phyloP scores from a whole-genome alignment of 2,329 filamentous ascomycete genomes.

The Emergomyces africanus region DNA sequence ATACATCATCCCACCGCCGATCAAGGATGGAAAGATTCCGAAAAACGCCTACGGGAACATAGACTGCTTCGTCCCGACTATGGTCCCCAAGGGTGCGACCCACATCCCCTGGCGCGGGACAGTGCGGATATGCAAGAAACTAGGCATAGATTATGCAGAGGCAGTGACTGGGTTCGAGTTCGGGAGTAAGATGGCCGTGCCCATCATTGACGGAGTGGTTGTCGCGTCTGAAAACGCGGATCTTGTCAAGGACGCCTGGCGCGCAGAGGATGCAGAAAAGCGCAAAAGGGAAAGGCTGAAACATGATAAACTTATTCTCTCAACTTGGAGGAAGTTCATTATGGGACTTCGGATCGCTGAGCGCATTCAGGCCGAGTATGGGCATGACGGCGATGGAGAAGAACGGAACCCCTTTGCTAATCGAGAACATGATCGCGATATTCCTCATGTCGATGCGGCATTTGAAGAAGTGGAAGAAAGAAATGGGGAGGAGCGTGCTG shows the following conservation, averaged over 20 bases:
- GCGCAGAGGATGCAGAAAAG: conserved; percentile 62
- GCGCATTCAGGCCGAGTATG: conserved; percentile 64
- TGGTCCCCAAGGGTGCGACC: conserved; percentile 74
- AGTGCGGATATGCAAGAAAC: conserved; percentile 65
- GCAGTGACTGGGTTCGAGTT: conserved; percentile 96
- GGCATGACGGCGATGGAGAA: conserved; percentile 24
- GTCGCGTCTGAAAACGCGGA: conserved; percentile 69
- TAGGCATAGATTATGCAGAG: conserved; percentile 82
- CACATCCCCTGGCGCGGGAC: conserved; percentile 72
- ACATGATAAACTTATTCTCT: conserved; percentile 57
- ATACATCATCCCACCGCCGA: conserved; percentile 86
- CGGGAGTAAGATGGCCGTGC: conserved; percentile 84
- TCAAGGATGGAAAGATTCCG: conserved; percentile 72
- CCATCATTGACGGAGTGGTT: conserved; percentile 81
- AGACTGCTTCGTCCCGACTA: conserved; percentile 84
- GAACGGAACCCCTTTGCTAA: conserved; percentile 25
- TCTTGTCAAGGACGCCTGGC: conserved; percentile 63
- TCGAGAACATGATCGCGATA: conserved; percentile 1
- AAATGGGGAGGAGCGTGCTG: conserved; percentile 1
- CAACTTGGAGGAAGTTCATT: conserved; percentile 74
- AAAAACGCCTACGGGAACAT: conserved; percentile 96
- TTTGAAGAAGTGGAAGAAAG: background rate
- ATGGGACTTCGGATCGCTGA: conserved; percentile 75
- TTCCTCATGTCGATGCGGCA: background rate
- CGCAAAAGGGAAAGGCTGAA: conserved; percentile 73